Evolutionary conservation across 495 filamentous ascomycete species (phyloP), one percentile per base, ranked within the genome.

Genomic region (Xylaria nigripes): DNA sequence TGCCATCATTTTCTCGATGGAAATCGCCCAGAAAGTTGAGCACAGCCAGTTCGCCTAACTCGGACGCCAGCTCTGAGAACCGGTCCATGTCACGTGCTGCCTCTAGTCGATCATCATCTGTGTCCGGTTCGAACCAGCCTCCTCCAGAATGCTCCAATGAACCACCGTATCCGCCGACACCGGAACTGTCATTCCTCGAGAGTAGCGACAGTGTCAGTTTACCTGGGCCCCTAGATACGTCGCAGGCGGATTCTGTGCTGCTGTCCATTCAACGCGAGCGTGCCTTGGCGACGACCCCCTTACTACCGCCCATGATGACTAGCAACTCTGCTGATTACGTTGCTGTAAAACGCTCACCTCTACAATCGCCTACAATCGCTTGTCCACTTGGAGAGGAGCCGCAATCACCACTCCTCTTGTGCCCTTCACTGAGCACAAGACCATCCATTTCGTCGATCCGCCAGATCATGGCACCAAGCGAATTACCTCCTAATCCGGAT

Each of bases 391-490:
- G 42, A 3, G 69, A 74, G 3, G 57, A 66, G 6, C 34, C 61
- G 2, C 51, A 63, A 36, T 57, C 58, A 6, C 60, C 64, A 1
- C 48, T 69, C 12, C 74, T 85, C 30, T 78, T 85, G 4, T 88
- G 87, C 3, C 90, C 90, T 4, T 85, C 89, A 0, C 74, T 95
- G 24, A 94, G 89, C 51, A 80, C 82, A 38, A 87, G 85, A 65
- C 85, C 87, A 1, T 95, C 90, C 0, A 63, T 84, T 13, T 82
- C 87, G 0, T 95, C 89, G 0, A 86, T 95, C 59, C 81, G 79
- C 56, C 56, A 67, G 9, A 61, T 71, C 0, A 66, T 69, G 27
- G 58, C 58, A 0, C 58, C 64, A 27, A 60, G 61, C 24, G 74
- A 78, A 18, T 52, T 72, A 0, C 67, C 71, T 6, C 69, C 70